These are phyloP conservation scores for Coprinellus micaceus DNA, from an alignment of 768 basidiomycete species.

Conservation along the genomic window DNA sequence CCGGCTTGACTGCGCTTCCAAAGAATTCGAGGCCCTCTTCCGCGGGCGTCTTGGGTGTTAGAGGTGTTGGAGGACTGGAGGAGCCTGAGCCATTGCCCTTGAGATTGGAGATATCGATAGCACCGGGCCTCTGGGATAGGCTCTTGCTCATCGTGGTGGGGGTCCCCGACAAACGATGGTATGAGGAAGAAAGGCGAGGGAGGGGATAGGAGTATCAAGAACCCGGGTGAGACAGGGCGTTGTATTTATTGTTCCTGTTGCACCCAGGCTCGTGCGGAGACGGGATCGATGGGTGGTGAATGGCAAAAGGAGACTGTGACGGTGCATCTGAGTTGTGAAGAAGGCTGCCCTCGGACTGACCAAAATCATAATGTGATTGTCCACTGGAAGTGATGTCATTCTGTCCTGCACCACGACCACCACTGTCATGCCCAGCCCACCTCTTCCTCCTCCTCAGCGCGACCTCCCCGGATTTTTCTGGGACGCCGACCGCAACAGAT, in stretches of 20 bases:
- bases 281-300: not conserved
- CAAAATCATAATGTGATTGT: no score
- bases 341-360: no score
- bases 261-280: not conserved
- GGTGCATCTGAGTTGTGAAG: not conserved
- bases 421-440: conserved; percentile 41
- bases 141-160: conserved; percentile 18
- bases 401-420: not conserved
- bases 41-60: conserved; percentile 83
- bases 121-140: conserved; percentile 12
- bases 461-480: conserved; percentile 57
- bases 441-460: no score
- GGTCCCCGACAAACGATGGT: conserved; percentile 4
- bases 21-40: conserved; percentile 93
- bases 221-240: not conserved
- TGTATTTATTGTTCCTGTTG: not conserved
- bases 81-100: conserved; percentile 12
- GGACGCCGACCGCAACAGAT: conserved; percentile 48
- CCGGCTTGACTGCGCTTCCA: conserved; percentile 45
- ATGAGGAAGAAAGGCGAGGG: not conserved
- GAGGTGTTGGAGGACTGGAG: conserved; percentile 27
- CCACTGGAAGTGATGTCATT: not conserved
- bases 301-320: not conserved
- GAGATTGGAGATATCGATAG: conserved; percentile 6
- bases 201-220: not conserved